These are phyloP conservation scores for Lipomyces sp. DNA, from an alignment of 805 yeast species.

Conservation along the genomic window DNA sequence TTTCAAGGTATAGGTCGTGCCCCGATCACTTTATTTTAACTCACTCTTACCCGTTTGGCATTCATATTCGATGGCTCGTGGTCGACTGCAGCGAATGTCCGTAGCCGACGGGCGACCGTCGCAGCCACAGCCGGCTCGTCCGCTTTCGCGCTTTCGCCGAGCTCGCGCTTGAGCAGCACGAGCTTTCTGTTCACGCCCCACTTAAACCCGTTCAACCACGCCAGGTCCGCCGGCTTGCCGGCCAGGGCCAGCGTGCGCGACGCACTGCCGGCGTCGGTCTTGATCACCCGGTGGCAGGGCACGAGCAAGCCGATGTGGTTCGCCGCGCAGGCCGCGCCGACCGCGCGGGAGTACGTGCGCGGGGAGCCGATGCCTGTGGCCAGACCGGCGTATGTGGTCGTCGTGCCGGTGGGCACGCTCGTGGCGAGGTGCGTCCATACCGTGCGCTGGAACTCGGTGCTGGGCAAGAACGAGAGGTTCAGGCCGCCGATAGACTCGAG, in stretches of 20 bases:
- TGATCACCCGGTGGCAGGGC: conserved; percentile 6
- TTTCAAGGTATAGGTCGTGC: too few species aligned
- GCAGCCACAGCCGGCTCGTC: too few species aligned
- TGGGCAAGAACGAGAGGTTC: neutral
- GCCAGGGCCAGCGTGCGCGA: neutral
- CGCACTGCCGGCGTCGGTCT: neutral
- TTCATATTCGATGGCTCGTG: too few species aligned
- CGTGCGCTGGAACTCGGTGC: neutral
- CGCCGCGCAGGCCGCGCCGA: conserved; percentile 5
- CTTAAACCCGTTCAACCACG: neutral
- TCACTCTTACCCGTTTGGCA: too few species aligned
- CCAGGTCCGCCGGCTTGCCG: too few species aligned
- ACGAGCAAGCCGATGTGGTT: conserved; percentile 7
- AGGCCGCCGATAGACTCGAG: conserved; percentile 3
- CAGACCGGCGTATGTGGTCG: neutral
- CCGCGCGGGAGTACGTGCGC: neutral
- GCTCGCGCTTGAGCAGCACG: too few species aligned
- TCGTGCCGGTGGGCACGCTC: neutral
- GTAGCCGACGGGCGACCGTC: too few species aligned
- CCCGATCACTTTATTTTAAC: too few species aligned
- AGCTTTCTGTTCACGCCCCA: conserved; percentile 1
- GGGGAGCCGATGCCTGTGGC: neutral
- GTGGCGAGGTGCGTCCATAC: conserved; percentile 3
- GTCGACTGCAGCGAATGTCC: too few species aligned
- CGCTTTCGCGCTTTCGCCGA: too few species aligned